Evolutionary conservation across 1,139 yeast species (phyloP), one percentile per base, ranked within the genome.

Genomic region (Pichia sp.): DNA sequence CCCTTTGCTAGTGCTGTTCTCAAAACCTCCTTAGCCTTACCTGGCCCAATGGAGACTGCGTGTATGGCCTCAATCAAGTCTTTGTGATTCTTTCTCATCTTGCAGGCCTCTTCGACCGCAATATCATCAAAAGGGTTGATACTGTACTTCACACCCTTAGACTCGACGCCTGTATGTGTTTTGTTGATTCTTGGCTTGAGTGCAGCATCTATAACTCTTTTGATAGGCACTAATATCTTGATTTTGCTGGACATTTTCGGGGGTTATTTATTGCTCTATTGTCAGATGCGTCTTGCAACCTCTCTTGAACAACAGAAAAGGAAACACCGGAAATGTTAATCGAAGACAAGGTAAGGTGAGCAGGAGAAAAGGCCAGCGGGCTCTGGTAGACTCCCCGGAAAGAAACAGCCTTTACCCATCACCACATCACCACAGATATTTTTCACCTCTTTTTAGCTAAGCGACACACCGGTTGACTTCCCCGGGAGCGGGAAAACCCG

Each of bases 111-210:
- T 73, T 93, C 99, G 55, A 84, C 76, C 16, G 99, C 99, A 69
- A 93, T 93, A 72, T 93, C 99, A 73, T 96, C 95, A 73, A 93
- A 93, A 55, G 99, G 99, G 71, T 93, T 93, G 72, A 93, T 90
- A 67, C 92, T 83, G 77, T 87, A 91, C 74, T 92, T 92, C 64
- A 90, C 91, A 55, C 97, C 97, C 62, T 87, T 83, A 56, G 93
- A 85, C 65, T 91, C 97, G 53, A 93, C 85, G 4, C 95, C 96
- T 12, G 91, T 86, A 56, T 83, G 83, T 16, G 96, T 76, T 72
- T 89, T 85, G 75, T 91, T 92, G 72, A 93, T 87, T 66, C 97
- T 81, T 50, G 99, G 99, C 72, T 87, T 88, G 65, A 92, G 81
- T 31, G 97, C 97, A 60, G 87, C 87, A 72, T 93, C 99, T 67